Evolutionary conservation across 495 filamentous ascomycete genomes (phyloP).

Genomic region (Clohesyomyces aquaticus): DNA sequence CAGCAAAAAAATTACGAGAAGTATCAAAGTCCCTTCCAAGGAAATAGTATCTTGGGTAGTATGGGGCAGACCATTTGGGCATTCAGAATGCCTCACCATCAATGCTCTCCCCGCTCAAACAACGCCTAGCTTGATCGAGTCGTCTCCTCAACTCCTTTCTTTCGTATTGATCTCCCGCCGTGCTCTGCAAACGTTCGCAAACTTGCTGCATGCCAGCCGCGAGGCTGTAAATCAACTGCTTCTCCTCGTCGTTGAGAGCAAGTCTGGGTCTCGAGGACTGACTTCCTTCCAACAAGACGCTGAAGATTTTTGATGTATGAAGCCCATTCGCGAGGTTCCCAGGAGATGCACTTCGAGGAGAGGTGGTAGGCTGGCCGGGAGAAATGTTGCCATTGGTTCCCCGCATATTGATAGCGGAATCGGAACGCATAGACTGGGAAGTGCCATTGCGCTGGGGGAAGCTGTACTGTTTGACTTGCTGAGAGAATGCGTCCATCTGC

Average conservation of each 20-base stretch:
- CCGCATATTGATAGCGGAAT: constrained; percentile 47
- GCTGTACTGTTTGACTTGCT: constrained; percentile 18
- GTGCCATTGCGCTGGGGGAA: background rate
- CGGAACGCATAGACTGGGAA: constrained; percentile 21
- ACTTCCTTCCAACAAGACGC: constrained; percentile 53
- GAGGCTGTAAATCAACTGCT: constrained; percentile 73
- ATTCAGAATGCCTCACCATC: constrained; percentile 30
- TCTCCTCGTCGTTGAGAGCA: constrained; percentile 38
- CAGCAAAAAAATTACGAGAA: constrained; percentile 1
- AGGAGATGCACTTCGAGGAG: constrained; percentile 30
- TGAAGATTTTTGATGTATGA: constrained; percentile 38
- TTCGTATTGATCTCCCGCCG: constrained; percentile 61
- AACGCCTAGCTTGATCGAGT: constrained; percentile 71
- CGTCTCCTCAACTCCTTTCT: constrained; percentile 65
- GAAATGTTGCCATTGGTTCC: constrained; percentile 4
- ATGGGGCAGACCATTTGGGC: background rate
- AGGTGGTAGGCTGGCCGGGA: constrained; percentile 5
- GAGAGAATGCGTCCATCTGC: constrained; percentile 37
- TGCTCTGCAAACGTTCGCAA: constrained; percentile 68
- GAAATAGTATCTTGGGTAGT: background rate
- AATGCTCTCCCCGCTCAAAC: constrained; percentile 62
- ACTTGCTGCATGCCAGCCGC: constrained; percentile 74
- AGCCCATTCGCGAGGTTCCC: constrained; percentile 43
- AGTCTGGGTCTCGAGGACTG: constrained; percentile 58
- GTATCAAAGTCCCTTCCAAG: background rate